phyloP scores from a whole-genome alignment of 805 yeast species.

The Millerago galiae region DNA sequence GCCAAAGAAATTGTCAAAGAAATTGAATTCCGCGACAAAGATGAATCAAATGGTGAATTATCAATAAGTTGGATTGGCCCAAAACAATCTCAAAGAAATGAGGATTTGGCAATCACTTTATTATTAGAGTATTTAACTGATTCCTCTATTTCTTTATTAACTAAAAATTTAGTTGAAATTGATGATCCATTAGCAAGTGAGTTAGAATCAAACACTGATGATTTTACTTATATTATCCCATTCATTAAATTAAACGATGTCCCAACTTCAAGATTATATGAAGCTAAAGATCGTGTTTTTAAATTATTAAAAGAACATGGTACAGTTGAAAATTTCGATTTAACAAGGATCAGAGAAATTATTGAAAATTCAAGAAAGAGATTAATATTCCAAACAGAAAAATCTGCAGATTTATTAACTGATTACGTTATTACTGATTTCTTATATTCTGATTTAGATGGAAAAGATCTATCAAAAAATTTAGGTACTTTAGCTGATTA shows the following conservation, averaged over 20 bases:
- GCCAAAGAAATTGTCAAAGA: constrained; percentile 35
- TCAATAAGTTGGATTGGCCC: constrained; percentile 82
- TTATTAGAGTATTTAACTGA: constrained; percentile 71
- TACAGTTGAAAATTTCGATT: constrained; percentile 45
- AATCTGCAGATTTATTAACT: constrained; percentile 53
- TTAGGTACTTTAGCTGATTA: constrained; percentile 52
- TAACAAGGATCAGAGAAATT: constrained; percentile 59
- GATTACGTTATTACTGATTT: constrained; percentile 71
- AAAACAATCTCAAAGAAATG: constrained; percentile 39
- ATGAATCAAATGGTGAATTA: constrained; percentile 77
- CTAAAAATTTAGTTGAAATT: constrained; percentile 67
- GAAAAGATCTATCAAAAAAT: constrained; percentile 51
- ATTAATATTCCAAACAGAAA: constrained; percentile 55
- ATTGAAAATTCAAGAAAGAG: constrained; percentile 59
- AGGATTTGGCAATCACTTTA: constrained; percentile 64
- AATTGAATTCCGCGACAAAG: constrained; percentile 82
- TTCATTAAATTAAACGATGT: constrained; percentile 59
- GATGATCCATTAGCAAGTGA: constrained; percentile 77
- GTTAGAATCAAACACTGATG: constrained; percentile 65
- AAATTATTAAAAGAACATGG: constrained; percentile 49
- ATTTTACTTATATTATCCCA: constrained; percentile 57
- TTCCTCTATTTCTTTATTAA: constrained; percentile 69
- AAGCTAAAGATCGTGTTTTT: constrained; percentile 46
- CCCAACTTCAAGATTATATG: constrained; percentile 56
- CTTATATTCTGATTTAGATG: constrained; percentile 65